phyloP scores from a whole-genome alignment of 192 early-diverging fungal species.

The Dispira parvispora region DNA sequence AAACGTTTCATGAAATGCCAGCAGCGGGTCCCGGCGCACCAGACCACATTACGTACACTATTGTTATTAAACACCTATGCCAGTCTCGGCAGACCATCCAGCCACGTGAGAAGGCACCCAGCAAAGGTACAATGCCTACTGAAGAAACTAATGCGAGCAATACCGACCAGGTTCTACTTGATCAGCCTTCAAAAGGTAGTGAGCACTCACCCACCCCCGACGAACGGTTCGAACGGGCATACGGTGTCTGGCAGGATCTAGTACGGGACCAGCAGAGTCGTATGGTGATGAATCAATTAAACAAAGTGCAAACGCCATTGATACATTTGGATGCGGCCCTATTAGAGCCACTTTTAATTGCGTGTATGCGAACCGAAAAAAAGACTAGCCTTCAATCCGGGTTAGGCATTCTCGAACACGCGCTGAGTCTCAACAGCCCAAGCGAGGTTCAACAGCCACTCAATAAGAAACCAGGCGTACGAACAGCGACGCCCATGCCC shows the following conservation, averaged over 20 bases:
- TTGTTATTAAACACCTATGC: not conserved
- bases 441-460: not conserved
- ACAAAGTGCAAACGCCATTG: not conserved
- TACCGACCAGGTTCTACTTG: too few species aligned
- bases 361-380: not conserved
- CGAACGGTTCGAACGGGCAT: too few species aligned
- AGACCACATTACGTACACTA: not conserved
- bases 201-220: too few species aligned
- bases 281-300: not conserved
- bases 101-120: too few species aligned
- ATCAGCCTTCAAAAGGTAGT: too few species aligned
- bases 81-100: too few species aligned
- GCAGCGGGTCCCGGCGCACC: not conserved
- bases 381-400: not conserved
- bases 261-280: not conserved
- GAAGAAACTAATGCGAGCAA: too few species aligned
- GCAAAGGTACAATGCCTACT: too few species aligned
- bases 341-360: not conserved
- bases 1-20: not conserved
- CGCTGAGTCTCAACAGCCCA: not conserved
- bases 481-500: not conserved
- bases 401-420: not conserved
- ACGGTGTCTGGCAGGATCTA: too few species aligned
- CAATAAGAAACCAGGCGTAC: too few species aligned
- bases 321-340: not conserved